These are phyloP conservation scores for Calocera viscosa DNA, from an alignment of 768 basidiomycete species.

Conservation along the genomic window DNA sequence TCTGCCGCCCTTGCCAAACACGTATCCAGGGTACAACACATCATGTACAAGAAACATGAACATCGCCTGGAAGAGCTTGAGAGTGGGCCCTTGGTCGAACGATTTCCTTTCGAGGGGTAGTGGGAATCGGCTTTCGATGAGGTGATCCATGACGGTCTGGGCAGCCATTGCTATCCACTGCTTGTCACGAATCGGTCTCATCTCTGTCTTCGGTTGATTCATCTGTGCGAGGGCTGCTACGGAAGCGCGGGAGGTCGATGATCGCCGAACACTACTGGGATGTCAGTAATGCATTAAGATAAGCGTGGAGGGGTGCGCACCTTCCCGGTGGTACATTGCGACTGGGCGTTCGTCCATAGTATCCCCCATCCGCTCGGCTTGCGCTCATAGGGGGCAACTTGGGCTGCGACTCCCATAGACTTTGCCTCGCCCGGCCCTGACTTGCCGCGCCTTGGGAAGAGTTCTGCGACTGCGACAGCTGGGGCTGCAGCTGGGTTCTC, in stretches of 20 bases:
- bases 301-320: conserved; percentile 31
- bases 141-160: conserved; percentile 59
- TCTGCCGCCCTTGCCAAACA: conserved; percentile 39
- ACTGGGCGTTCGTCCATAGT: conserved; percentile 57
- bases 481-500: conserved; percentile 38
- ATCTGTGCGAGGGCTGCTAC: conserved; percentile 35
- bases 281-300: conserved; percentile 11
- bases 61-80: conserved; percentile 73
- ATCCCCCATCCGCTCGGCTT: conserved; percentile 42
- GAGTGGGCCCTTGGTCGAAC: conserved; percentile 63
- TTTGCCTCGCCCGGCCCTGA: conserved; percentile 22
- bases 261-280: conserved; percentile 54
- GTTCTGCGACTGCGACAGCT: conserved; percentile 23
- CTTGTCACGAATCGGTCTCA: conserved; percentile 63
- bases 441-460: conserved; percentile 49
- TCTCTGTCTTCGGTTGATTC: conserved; percentile 53
- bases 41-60: conserved; percentile 63
- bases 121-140: conserved; percentile 27
- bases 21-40: conserved; percentile 51
- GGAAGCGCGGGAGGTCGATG: conserved; percentile 50
- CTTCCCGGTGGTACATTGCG: conserved; percentile 30
- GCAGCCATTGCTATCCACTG: conserved; percentile 63
- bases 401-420: conserved; percentile 52
- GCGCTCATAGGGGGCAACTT: conserved; percentile 61
- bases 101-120: conserved; percentile 43